These are phyloP conservation scores for Fusarium heterosporum DNA, from an alignment of 2,329 filamentous ascomycete species.

Conservation along the genomic window DNA sequence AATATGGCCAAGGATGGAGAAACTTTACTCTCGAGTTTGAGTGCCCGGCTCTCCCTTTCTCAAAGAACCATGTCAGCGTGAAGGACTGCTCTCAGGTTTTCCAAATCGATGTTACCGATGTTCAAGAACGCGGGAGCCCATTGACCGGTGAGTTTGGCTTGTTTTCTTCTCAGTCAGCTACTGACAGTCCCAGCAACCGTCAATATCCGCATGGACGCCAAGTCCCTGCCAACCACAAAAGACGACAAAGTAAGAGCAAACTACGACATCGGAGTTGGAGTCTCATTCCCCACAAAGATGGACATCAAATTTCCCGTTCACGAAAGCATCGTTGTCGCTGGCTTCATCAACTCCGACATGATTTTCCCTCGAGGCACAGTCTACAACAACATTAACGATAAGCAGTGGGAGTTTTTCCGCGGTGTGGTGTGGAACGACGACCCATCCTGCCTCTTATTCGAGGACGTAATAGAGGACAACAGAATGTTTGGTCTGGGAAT, in stretches of 20 bases:
- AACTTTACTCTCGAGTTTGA: constrained; percentile 32
- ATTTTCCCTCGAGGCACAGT: constrained; percentile 26
- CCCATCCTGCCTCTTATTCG: constrained; percentile 29
- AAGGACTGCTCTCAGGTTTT: constrained; percentile 14
- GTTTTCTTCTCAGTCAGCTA: rapidly evolving
- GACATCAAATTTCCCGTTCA: constrained; percentile 27
- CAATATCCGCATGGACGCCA: constrained; percentile 17
- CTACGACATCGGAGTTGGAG: constrained; percentile 24
- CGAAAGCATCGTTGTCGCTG: constrained; percentile 27
- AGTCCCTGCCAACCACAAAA: rapidly evolving
- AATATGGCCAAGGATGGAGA: constrained; percentile 19
- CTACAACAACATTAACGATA: constrained; percentile 36
- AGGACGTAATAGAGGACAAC: constrained; percentile 17
- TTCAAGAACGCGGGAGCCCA: constrained; percentile 24
- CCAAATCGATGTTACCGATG: constrained; percentile 19
- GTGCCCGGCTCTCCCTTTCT: constrained; percentile 22
- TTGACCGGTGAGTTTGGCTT: background rate
- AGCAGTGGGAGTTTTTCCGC: constrained; percentile 33
- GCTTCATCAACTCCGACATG: constrained; percentile 30
- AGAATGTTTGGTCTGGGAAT: constrained; percentile 21
- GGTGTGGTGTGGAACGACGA: constrained; percentile 37
- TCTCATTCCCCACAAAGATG: constrained; percentile 21
- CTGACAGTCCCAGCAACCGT: constrained; percentile 15
- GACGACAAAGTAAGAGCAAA: constrained; percentile 5
- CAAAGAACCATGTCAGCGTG: constrained; percentile 17